Evolutionary conservation across 768 basidiomycete species (phyloP).

Genomic region (Pulveroboletus sp.): DNA sequence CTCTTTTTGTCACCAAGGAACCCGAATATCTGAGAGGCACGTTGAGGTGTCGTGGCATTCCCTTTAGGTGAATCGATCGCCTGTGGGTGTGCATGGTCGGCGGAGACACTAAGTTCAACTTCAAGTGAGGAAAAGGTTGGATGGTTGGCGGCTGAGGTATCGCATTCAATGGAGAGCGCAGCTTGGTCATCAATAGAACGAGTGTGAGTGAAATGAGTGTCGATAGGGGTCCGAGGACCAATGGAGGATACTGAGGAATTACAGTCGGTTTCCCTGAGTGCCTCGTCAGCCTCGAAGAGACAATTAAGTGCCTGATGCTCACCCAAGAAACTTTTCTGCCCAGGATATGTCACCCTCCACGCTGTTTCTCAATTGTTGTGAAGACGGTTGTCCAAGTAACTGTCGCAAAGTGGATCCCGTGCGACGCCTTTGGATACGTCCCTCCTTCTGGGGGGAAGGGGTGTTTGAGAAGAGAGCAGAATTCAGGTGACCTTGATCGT

Average conservation of each 20-base stretch:
- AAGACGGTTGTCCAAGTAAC: constrained; percentile 56
- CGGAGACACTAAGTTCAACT: constrained; percentile 61
- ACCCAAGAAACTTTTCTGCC: constrained; percentile 78
- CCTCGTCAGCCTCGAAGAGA: constrained; percentile 9
- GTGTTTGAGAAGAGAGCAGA: constrained; percentile 65
- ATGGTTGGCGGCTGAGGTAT: constrained; percentile 37
- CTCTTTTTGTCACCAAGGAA: constrained; percentile 58
- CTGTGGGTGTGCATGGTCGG: constrained; percentile 35
- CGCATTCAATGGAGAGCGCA: constrained; percentile 46
- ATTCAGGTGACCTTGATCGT: constrained; percentile 65
- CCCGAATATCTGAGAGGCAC: constrained; percentile 73
- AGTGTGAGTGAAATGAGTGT: constrained; percentile 37
- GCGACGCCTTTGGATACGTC: constrained; percentile 53
- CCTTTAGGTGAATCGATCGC: constrained; percentile 30
- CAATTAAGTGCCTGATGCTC: constrained; percentile 16
- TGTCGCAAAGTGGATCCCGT: constrained; percentile 75
- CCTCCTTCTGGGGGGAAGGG: constrained; percentile 33
- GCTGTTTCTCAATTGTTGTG: constrained; percentile 29
- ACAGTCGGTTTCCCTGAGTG: constrained; percentile 43
- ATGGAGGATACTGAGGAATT: constrained; percentile 47
- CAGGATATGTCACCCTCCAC: constrained; percentile 78
- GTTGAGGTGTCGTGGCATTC: constrained; percentile 53
- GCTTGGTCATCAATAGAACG: constrained; percentile 35
- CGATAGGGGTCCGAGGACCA: constrained; percentile 50
- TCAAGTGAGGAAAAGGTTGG: constrained; percentile 67